Conservation (phyloP, 768 basidiomycete species). For the Lactarius pseudohatsudake region DNA sequence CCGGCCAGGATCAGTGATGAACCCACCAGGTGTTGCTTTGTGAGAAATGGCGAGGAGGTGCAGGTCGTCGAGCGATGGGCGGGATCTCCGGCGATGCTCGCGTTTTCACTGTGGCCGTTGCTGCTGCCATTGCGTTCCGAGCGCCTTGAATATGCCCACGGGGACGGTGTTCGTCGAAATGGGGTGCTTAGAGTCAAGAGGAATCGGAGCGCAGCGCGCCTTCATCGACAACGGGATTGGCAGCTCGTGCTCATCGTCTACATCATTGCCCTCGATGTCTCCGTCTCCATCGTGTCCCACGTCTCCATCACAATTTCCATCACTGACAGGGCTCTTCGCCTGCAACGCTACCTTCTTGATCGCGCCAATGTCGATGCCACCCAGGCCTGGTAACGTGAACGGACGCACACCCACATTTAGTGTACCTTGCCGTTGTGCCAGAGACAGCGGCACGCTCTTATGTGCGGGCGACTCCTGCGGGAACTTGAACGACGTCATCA, state of each 20-base stretch:
- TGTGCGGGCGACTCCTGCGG: slow-evolving; percentile 59
- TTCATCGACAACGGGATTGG: slow-evolving; percentile 39
- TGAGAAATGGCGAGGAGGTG: too few species aligned
- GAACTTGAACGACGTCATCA: slow-evolving; percentile 75
- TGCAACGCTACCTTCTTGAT: not conserved
- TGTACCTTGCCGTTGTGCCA: slow-evolving; percentile 30
- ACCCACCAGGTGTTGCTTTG: too few species aligned
- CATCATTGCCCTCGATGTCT: slow-evolving; percentile 20
- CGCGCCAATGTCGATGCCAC: slow-evolving; percentile 33
- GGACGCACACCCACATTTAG: slow-evolving; percentile 53
- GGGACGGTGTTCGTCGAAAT: slow-evolving; percentile 73
- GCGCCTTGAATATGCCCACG: slow-evolving; percentile 81
- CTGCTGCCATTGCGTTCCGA: slow-evolving; percentile 40
- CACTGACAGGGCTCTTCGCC: slow-evolving; percentile 4
- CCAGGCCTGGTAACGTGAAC: slow-evolving; percentile 69
- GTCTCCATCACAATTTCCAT: slow-evolving; percentile 28
- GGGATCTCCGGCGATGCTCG: slow-evolving; percentile 25
- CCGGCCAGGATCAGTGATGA: too few species aligned
- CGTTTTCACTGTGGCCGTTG: slow-evolving; percentile 29
- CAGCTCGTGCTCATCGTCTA: slow-evolving; percentile 33
- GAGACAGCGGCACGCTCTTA: slow-evolving; percentile 45
- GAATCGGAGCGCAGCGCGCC: slow-evolving; percentile 70
- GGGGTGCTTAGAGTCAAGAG: slow-evolving; percentile 72
- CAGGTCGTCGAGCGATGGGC: slow-evolving; percentile 24
- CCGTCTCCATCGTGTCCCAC: too few species aligned